Evolutionary conservation across 2,329 filamentous ascomycete genomes (phyloP).

Genomic region (Aureobasidium sp.): DNA sequence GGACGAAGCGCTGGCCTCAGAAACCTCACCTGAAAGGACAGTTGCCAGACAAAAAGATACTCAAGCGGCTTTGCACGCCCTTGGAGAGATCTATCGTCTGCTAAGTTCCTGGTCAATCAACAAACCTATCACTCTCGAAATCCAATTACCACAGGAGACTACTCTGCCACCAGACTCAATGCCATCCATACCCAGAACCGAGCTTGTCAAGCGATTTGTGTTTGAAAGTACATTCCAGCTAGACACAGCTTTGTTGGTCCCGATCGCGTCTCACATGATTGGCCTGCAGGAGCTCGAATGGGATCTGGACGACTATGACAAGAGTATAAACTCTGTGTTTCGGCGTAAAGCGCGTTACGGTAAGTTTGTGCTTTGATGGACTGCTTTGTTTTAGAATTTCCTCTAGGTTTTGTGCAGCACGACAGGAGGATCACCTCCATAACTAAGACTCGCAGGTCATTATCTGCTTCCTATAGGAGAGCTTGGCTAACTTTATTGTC

Average conservation of each 20-base stretch:
- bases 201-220: neutral
- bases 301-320: neutral
- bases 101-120: neutral
- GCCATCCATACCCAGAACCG: neutral
- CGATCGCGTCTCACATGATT: neutral
- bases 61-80: neutral
- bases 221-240: neutral
- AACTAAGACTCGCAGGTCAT: too few species aligned
- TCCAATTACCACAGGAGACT: neutral
- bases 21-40: neutral
- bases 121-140: neutral
- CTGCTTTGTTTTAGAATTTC: too few species aligned
- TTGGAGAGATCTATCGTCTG: neutral
- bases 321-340: neutral
- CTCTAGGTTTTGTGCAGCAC: too few species aligned
- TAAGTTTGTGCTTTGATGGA: neutral
- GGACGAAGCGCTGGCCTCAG: neutral
- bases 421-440: too few species aligned
- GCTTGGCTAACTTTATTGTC: neutral
- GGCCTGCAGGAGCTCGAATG: neutral
- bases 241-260: neutral
- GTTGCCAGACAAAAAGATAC: neutral
- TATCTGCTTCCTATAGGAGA: neutral
- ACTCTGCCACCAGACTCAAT: neutral
- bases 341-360: neutral